These are phyloP conservation scores for Phytophthora niederhauseri DNA, from an alignment of 352 stramenopile species.

Conservation along the genomic window DNA sequence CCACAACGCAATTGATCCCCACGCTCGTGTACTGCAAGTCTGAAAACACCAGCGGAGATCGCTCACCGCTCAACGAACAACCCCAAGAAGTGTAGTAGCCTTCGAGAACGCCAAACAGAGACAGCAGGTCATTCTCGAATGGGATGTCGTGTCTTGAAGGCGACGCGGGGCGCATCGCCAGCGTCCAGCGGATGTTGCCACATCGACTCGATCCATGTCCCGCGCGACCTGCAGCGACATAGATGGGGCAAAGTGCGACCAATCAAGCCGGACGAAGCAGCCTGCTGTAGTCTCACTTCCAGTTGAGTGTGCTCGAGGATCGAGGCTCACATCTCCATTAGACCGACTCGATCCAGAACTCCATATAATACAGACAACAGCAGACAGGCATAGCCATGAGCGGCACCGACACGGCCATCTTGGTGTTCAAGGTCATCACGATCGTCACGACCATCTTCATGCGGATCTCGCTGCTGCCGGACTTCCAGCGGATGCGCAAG, in stretches of 20 bases:
- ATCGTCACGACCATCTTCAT: conserved; percentile 51
- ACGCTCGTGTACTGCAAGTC: conserved; percentile 3
- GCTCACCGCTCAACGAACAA: too few relatives aligned
- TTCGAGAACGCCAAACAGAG: too few relatives aligned
- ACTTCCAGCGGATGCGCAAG: conserved; percentile 45
- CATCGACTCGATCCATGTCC: background rate
- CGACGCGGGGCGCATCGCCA: background rate
- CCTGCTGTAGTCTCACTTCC: background rate
- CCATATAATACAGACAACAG: background rate
- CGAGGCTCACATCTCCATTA: conserved; percentile 3
- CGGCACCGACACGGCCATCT: conserved; percentile 13
- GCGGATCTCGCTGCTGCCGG: conserved; percentile 47
- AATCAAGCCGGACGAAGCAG: conserved; percentile 4
- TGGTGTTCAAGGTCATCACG: conserved; percentile 25
- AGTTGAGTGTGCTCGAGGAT: background rate
- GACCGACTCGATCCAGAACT: background rate
- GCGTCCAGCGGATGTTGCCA: conserved; percentile 29
- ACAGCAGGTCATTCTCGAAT: background rate
- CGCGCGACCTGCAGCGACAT: background rate
- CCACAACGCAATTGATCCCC: conserved; percentile 47
- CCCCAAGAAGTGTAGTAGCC: too few relatives aligned
- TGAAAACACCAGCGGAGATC: too few relatives aligned
- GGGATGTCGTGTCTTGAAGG: background rate
- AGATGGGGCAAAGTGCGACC: conserved; percentile 1
- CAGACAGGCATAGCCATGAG: background rate